Evolutionary conservation across 164 flowering plant genomes (phyloP), one percentile per base, ranked within the genome.

Genomic region (Nymphaea thermarum): DNA sequence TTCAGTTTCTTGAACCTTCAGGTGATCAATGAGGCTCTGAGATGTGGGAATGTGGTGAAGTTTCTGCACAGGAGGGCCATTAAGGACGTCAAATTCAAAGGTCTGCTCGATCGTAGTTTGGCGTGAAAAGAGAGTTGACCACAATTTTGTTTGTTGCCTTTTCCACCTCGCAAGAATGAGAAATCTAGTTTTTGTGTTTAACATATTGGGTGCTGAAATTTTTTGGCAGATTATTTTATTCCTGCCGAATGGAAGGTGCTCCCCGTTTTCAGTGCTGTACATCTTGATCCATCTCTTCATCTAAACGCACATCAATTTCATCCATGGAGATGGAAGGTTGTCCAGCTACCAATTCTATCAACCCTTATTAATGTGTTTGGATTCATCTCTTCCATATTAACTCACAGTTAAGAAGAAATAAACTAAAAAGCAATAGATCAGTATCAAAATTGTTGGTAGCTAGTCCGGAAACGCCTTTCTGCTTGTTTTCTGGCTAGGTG

Each of bases 291-390:
- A 53, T 78, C 85, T 71, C 78, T 87, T 18, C 83, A 82, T 74
- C 80, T 69, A 44, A 66, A 63, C 74, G 78, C 90, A 43, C 71
- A 66, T 60, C 70, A 82, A 43, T 87, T 87, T 63, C 65, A 84
- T 74, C 93, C 93, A 16, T 83, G 82, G 88, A 85, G 93, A 80
- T 87, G 93, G 93, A 79, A 85, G 87, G 85, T 82, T 70, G 71
- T 47, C 55, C 36, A 25, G 36, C 36, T 25, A 25, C 36, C 36
- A 25, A 25, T 25, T 25, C 36, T 25, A 25, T 25, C 36, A 25
- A 25, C 36, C 36, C 36, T 25, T 25, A 25, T 25, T 25, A 25
- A 25, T 25, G 36, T 25, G 36, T 1, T 25, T 25, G 36, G 36
- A 25, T 25, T 25, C 36, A 25, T 25, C 36, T 25, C 36, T 25